Conservation (phyloP, 2,329 filamentous ascomycete genomes). For the Aspergillus sp. region DNA sequence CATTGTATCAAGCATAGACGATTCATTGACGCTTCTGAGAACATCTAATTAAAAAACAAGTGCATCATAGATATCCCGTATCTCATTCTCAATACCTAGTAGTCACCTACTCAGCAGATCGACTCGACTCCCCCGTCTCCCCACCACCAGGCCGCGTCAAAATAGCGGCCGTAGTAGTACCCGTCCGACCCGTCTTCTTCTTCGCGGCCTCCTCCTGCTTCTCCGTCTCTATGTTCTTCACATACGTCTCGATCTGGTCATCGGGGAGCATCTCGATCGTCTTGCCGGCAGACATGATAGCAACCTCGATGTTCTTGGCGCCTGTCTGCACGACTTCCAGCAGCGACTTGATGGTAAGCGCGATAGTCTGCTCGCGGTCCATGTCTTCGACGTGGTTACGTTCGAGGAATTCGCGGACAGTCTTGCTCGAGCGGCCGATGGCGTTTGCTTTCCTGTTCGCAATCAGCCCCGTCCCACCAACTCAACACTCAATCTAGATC, state of each 20-base stretch:
- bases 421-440: constrained; percentile 97
- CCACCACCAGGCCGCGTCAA: constrained; percentile 54
- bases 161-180: constrained; percentile 56
- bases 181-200: constrained; percentile 70
- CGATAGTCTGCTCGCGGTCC: constrained; percentile 92
- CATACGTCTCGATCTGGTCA: constrained; percentile 93
- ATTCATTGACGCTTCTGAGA: not conserved
- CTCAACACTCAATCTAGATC: not conserved
- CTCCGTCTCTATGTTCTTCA: constrained; percentile 98
- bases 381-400: constrained; percentile 98
- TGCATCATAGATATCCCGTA: too few species aligned
- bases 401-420: constrained; percentile 95
- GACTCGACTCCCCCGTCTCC: constrained; percentile 19
- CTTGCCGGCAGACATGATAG: constrained; percentile 92
- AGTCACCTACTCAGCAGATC: not conserved
- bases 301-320: constrained; percentile 99
- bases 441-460: constrained; percentile 88
- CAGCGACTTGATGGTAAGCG: constrained; percentile 94
- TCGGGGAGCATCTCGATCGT: constrained; percentile 86
- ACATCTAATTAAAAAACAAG: too few species aligned
- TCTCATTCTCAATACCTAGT: not conserved
- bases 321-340: constrained; percentile 97
- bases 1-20: not conserved
- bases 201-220: constrained; percentile 98
- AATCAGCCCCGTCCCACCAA: not conserved